Percentiles rank a stretch among this genome's conserved stretches.
Evolutionary conservation across 345 rosid genomes (phyloP).

Genomic region (Cardiospermum halicacabum): DNA sequence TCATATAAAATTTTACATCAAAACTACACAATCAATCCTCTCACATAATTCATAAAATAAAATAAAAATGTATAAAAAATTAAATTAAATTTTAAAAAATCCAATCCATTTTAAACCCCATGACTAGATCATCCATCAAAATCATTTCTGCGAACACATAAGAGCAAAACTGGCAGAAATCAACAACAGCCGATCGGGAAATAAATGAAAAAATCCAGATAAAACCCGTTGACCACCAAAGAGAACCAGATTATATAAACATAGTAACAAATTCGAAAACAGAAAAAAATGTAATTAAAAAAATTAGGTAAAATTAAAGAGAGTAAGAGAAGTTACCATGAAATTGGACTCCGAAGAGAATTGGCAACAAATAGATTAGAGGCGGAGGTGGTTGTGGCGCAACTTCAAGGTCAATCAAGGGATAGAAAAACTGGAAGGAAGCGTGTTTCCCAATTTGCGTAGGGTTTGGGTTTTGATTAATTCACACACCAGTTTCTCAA

Average conservation of each 20-base stretch:
- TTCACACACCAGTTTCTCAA: too few species aligned
- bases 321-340: not conserved
- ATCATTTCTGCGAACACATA: too few species aligned
- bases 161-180: not conserved
- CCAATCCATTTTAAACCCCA: too few species aligned
- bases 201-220: slow-evolving; percentile 7
- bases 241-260: not conserved
- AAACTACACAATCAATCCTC: too few species aligned
- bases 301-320: slow-evolving; percentile 4
- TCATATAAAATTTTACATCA: not conserved
- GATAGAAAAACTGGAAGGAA: not conserved
- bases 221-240: slow-evolving; percentile 3
- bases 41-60: too few species aligned
- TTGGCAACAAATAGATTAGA: not conserved
- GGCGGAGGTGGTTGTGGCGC: not conserved
- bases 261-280: not conserved
- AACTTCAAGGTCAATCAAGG: not conserved
- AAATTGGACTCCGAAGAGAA: not conserved
- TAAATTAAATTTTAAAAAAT: too few species aligned
- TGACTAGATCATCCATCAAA: too few species aligned
- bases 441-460: not conserved
- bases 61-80: too few species aligned
- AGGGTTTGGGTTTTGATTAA: slow-evolving; percentile 1
- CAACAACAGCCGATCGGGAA: not conserved
- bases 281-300: not conserved